Evolutionary conservation across 495 filamentous ascomycete species (phyloP).

Genomic region (Talaromyces borbonicus): DNA sequence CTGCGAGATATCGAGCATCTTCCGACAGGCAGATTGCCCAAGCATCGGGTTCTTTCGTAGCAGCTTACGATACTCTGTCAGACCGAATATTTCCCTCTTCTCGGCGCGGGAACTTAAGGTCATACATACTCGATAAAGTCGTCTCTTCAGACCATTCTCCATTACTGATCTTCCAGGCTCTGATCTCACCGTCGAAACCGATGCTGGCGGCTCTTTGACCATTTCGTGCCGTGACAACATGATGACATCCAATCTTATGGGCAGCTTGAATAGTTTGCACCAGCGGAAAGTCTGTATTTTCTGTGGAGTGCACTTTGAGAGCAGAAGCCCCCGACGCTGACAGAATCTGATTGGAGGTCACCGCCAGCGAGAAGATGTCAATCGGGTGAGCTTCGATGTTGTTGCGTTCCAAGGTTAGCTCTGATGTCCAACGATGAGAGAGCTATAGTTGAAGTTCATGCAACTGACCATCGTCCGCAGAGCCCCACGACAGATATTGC

Average conservation of each 20-base stretch:
- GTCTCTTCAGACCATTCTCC: slow-evolving; percentile 44
- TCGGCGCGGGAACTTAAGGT: slow-evolving; percentile 3
- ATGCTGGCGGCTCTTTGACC: slow-evolving; percentile 67
- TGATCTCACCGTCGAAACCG: slow-evolving; percentile 80
- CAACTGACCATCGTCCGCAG: slow-evolving; percentile 66
- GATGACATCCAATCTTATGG: slow-evolving; percentile 83
- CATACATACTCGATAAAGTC: slow-evolving; percentile 34
- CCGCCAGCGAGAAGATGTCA: slow-evolving; percentile 82
- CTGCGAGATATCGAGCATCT: slow-evolving; percentile 72
- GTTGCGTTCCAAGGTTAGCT: no score
- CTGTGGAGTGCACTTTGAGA: slow-evolving; percentile 66
- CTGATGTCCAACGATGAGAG: no score
- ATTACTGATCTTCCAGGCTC: slow-evolving; percentile 60
- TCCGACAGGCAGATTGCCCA: slow-evolving; percentile 84
- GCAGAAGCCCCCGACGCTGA: slow-evolving; percentile 75
- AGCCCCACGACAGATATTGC: slow-evolving; percentile 90
- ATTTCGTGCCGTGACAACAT: slow-evolving; percentile 58
- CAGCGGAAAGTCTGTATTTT: slow-evolving; percentile 58
- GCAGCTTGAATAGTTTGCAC: slow-evolving; percentile 63
- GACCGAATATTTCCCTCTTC: not conserved
- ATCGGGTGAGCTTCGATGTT: slow-evolving; percentile 82
- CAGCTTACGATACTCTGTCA: slow-evolving; percentile 2
- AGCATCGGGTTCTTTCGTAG: slow-evolving; percentile 44
- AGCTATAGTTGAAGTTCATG: not conserved
- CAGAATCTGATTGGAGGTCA: slow-evolving; percentile 65